Conservation (phyloP, 257 asterid species). For the Striga asiatica region DNA sequence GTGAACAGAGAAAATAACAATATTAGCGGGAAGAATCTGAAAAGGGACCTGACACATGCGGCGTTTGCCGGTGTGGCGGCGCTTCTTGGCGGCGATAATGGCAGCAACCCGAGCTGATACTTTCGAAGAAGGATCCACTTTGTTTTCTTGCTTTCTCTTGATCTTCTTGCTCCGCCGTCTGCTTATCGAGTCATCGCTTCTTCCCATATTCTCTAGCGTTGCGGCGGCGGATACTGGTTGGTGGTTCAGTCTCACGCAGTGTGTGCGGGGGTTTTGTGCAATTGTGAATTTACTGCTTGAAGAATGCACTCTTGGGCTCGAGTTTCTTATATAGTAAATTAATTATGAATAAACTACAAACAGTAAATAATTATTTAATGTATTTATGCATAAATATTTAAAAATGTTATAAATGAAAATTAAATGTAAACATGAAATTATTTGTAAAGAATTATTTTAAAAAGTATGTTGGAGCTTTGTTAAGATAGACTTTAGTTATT, state of each 20-base stretch:
- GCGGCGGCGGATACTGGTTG: conserved; percentile 3
- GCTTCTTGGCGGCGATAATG: conserved; percentile 53
- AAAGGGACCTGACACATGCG: conserved; percentile 34
- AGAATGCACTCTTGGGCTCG: no score
- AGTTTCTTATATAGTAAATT: no score
- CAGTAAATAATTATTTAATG: no score
- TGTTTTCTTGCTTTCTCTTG: conserved; percentile 30
- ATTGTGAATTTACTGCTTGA: no score
- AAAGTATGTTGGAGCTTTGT: no score
- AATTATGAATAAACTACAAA: no score
- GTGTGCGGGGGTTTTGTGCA: conserved; percentile 6
- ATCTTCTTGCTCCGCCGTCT: conserved; percentile 32
- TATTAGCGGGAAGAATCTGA: background rate
- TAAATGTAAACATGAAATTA: no score
- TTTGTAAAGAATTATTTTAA: no score
- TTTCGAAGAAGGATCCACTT: conserved; percentile 25
- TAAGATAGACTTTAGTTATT: no score
- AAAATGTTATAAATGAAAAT: no score
- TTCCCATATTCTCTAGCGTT: conserved; percentile 26
- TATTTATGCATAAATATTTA: no score
- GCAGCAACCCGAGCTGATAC: conserved; percentile 43
- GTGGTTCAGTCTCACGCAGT: conserved; percentile 5
- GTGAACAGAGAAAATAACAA: background rate
- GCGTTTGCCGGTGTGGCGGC: conserved; percentile 50
- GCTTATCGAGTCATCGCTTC: conserved; percentile 40